Evolutionary conservation across 225 moss, liverwort and hornwort genomes (phyloP), one percentile per base, ranked within the genome.

Genomic region (Ulota crispa): DNA sequence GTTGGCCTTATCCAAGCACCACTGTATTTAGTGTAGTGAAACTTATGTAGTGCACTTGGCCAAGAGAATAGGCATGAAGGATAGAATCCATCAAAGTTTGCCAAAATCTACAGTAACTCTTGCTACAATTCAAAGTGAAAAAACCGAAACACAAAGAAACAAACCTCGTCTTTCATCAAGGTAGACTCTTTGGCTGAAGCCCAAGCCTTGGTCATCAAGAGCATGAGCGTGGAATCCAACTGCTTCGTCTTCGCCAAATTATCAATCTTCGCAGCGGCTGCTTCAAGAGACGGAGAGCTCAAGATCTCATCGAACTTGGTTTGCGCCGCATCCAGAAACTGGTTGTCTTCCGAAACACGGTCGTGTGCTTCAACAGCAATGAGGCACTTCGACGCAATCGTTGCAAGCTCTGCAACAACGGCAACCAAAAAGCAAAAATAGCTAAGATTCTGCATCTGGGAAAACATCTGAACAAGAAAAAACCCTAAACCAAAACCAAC

Each of bases 131-230:
- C 19, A 7, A 43, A 21, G 30, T 50, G 34, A 66, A 7, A 6
- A 50, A 45, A 57, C 4, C 14, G 41, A 62, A 4, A 45, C 45
- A 63, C 54, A 13, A 9, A 65, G 65, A 39, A 60, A 77, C 72
- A 53, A 24, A 88, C 98, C 94, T 96, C 98, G 43, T 99, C 98
- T 83, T 93, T 99, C 98, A 96, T 86, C 93, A 96, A 88, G 2
- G 93, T 92, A 26, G 98, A 99, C 52, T 99, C 98, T 80, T 99
- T 99, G 8, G 98, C 95, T 54, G 94, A 93, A 74, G 95, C 98
- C 93, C 94, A 99, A 52, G 98, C 98, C 87, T 99, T 99, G 36
- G 98, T 94, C 69, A 96, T 91, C 20, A 95, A 84, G 62, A 99
- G 95, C 98, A 99, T 96, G 19, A 99, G 83, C 27, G 95, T 96